Evolutionary conservation across 352 stramenopile species (phyloP).

Genomic region (Globisporangium splendens): DNA sequence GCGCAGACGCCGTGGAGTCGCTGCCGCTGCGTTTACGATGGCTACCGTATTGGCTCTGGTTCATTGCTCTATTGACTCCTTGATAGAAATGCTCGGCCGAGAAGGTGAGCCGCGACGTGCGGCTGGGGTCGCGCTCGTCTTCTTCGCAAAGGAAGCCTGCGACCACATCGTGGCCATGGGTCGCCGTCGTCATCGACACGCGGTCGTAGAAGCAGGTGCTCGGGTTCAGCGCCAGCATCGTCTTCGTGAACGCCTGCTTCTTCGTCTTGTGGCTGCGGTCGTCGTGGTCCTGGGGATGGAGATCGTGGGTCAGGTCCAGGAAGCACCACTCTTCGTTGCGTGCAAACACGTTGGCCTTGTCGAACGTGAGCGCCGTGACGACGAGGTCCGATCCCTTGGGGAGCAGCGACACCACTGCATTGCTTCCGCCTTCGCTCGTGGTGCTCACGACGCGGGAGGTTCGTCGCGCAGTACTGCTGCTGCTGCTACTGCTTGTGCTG

Average conservation of each 20-base stretch:
- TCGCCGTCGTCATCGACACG: conserved; percentile 4
- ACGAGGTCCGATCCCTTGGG: conserved; percentile 19
- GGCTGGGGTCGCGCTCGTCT: conserved; percentile 16
- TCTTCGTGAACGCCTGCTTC: conserved; percentile 29
- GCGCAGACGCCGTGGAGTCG: conserved; percentile 1
- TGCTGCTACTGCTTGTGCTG: too few species aligned
- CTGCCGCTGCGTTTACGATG: neutral
- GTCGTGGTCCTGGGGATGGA: neutral
- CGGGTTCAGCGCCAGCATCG: conserved; percentile 23
- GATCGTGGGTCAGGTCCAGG: conserved; percentile 20
- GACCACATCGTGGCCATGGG: conserved; percentile 34
- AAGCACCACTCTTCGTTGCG: conserved; percentile 42
- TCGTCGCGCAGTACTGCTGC: neutral
- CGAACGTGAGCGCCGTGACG: conserved; percentile 37
- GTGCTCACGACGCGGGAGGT: neutral
- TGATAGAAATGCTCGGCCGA: conserved; percentile 27
- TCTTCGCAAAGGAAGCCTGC: conserved; percentile 46
- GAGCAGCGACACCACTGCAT: neutral
- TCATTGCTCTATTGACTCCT: neutral
- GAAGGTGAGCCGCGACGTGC: conserved; percentile 36
- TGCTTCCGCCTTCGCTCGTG: neutral
- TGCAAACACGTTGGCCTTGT: conserved; percentile 28
- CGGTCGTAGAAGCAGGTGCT: conserved; percentile 15
- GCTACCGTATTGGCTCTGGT: neutral
- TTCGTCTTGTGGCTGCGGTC: conserved; percentile 2